Conservation (phyloP, 345 rosid species). For the Bretschneidera sinensis region DNA sequence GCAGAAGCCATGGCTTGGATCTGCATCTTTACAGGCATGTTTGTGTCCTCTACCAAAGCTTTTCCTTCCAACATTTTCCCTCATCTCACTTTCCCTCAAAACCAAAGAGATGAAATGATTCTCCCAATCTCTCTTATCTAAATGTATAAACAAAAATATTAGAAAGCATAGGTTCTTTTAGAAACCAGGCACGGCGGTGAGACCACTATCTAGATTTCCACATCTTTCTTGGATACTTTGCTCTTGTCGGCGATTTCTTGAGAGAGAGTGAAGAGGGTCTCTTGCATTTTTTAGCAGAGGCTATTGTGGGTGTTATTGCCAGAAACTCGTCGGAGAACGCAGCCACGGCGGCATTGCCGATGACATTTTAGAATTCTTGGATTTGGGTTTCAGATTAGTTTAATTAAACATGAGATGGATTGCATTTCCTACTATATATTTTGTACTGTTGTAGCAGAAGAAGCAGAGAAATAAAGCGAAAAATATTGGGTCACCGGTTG, state of each 20-base stretch:
- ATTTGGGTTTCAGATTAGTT: too few relatives aligned
- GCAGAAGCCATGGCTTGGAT: constrained; percentile 79
- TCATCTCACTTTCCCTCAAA: background rate
- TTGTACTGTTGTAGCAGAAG: too few relatives aligned
- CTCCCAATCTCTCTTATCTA: constrained; percentile 52
- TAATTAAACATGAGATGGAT: too few relatives aligned
- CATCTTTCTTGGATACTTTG: constrained; percentile 8
- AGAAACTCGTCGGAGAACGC: constrained; percentile 4
- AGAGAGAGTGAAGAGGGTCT: constrained; percentile 21
- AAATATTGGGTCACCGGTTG: too few relatives aligned
- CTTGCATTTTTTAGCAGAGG: constrained; percentile 19
- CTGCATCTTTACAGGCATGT: constrained; percentile 95
- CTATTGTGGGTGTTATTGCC: constrained; percentile 1
- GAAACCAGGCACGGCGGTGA: background rate
- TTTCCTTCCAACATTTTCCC: constrained; percentile 68
- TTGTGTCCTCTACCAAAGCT: constrained; percentile 75
- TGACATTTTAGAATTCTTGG: constrained; percentile 1
- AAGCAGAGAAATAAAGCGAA: too few relatives aligned
- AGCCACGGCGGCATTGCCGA: constrained; percentile 12
- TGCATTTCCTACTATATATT: too few relatives aligned
- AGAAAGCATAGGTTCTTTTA: too few relatives aligned
- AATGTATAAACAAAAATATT: constrained; percentile 18
- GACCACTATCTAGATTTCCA: too few relatives aligned
- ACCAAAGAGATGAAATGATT: constrained; percentile 13
- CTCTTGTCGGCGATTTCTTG: constrained; percentile 30